Base-by-base conservation (phyloP, 2,329 filamentous ascomycete species). In the Trichoderma pleuroti region DNA sequence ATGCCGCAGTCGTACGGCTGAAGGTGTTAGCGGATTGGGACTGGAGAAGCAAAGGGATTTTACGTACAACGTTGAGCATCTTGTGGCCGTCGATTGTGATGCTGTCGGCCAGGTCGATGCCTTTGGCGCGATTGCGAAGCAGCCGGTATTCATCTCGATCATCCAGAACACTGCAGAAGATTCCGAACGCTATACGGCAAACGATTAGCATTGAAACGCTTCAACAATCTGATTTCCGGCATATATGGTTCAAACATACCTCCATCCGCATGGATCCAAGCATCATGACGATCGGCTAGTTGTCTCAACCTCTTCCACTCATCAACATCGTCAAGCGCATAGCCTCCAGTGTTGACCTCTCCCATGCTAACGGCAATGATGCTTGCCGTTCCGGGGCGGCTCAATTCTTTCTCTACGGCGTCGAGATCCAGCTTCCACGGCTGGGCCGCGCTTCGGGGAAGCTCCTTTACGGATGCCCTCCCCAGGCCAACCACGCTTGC, bases 191-290 rank as follows among this genome's bases (percentile, higher is more conserved):
- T 84, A 71, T 8, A 39, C 24, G 16, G 54, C 8, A 28, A 36
- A 39, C 28, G 5, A 14, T 73, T 36, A 74, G 65, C 36, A 32
- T 16, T n/a, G 7, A 16, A 21, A 24, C 30, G 7, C 14, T 14
- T 21, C 32, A 18, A 3, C 16, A 16, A 28, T 11, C 16, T 30
- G 28, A 3, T 6, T n/a, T 12, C 73, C 61, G n/a, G 62, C 30
- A 30, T 12, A 49, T 8, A 11, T 18, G 32, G 9, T 32, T 34
- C 0, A 16, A 57, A 80, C 84, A 70, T 76, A 89, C 88, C 88
- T 57, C 92, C 94, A 76, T 98, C 95, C 9, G 95, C 90, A 79
- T 98, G 95, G 49, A 98, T 85, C 94, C 94, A 98, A 0, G 93
- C 91, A 1, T 86, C 86, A 74, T 95, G 89, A 73, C 85, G 83